Evolutionary conservation across 371 early-diverging fungal genomes (phyloP), one percentile per base, ranked within the genome.

Genomic region (Rhizopus microsporus): DNA sequence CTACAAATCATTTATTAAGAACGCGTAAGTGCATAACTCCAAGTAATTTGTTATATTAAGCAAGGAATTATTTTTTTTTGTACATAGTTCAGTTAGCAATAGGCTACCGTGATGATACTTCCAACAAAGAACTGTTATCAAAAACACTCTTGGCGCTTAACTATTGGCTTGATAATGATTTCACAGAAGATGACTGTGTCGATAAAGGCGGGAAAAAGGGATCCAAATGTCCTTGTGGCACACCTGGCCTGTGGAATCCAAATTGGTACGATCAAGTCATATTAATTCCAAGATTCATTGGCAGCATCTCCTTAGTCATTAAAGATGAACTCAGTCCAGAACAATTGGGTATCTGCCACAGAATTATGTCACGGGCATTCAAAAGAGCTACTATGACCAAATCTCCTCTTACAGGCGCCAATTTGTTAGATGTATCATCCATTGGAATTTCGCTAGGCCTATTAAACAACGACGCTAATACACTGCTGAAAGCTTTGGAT

Each of bases 241-340:
- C 74, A 7, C 65, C 70, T 0, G 74, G 70, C 2, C 37, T 73
- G 10, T 73, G 74, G 70, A 69, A 62, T 32, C 54, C 43, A 7
- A 70, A 67, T 46, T 73, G 74, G 74, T 69, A 47, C 16, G 50
- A 49, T 23, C 67, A 73, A 61, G 56, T 59, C 0, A 70, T 73
- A 42, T 48, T 43, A 0, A 59, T 70, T 8, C 68, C 74, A 3
- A 33, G 51, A 3, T 10, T 49, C 8, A 38, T 64, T 5, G 67
- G 74, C 4, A 58, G 59, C 32, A 67, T 54, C 3, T 73, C 70
- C 35, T 53, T 73, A 17, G 47, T 70, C 3, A 31, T 64, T 7
- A 17, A 52, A 7, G 33, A 67, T 5, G 4, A 46, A 4, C 43
- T 73, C 15, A 56, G 43, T 1, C 5, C 51, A 3, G 23, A 7